Base-by-base conservation (phyloP, 257 asterid species). In the Ocimum tenuiflorum region DNA sequence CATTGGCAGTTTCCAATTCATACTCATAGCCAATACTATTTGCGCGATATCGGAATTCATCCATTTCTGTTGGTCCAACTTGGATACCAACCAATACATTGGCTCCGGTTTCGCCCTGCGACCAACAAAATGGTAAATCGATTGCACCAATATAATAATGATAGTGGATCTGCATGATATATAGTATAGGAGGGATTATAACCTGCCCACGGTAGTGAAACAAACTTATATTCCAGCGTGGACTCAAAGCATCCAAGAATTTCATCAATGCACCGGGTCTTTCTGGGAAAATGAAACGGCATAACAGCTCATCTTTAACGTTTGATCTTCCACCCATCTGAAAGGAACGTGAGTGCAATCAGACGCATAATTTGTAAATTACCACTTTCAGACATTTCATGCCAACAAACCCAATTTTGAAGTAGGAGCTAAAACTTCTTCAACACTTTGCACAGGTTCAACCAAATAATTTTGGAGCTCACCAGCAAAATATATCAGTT, bases 141-240 rank as follows among this genome's bases (percentile, higher is more conserved):
- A 38, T 7, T 50, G 19, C 17, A 60, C 4, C 33, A 20, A 18
- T 2, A 27, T 27, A 27, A 27, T 27, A 27, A 27, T 27, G 3
- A 27, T 27, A 46, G 35, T 35, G n/a, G n/a, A n/a, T n/a, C 20
- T 7, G 43, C 10, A 60, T n/a, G 3, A 55, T 15, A 58, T 1
- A n/a, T n/a, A n/a, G 60, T 5, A 24, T 74, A n/a, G 18, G 23
- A n/a, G 54, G 63, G 76, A 9, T 2, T 2, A n/a, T n/a, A 63
- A 92, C 99, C 97, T 89, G 97, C 47, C 87, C 88, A 33, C 99
- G 91, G 76, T 92, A 92, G 62, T 92, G 99, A 82, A 92, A 92
- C 82, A 92, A 82, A 68, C 91, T 92, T 68, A 92, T 92, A 65
- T 92, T 92, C 99, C 99, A 92, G 13, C 91, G 90, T 14, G 96